Evolutionary conservation across 148 eudicot species (phyloP).

Genomic region (Vaccinium corymbosum): DNA sequence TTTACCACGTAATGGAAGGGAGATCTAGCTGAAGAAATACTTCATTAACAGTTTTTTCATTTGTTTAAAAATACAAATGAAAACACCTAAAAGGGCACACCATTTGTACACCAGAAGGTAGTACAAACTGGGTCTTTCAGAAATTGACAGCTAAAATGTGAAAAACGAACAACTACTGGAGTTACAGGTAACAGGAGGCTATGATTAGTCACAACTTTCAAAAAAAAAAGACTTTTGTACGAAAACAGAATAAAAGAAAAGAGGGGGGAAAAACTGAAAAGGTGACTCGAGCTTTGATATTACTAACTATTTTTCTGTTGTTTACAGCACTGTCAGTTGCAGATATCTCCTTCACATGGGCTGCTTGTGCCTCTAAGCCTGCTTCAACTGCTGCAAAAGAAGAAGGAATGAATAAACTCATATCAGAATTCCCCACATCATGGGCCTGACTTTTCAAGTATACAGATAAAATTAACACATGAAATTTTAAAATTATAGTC

Average conservation of each 20-base stretch:
- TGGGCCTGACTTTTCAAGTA: neutral
- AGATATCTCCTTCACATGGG: slow-evolving; percentile 35
- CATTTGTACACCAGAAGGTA: neutral
- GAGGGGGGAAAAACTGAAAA: neutral
- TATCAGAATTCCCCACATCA: slow-evolving; percentile 11
- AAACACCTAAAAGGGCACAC: neutral
- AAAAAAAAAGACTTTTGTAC: neutral
- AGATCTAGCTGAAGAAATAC: neutral
- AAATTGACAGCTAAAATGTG: neutral
- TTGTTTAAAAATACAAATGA: neutral
- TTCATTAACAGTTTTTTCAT: neutral
- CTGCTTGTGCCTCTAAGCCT: slow-evolving; percentile 30
- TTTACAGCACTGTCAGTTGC: slow-evolving; percentile 42
- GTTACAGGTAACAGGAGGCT: neutral
- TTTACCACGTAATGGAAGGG: neutral
- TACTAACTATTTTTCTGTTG: slow-evolving; percentile 46
- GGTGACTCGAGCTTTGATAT: slow-evolving; percentile 7
- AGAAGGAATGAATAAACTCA: slow-evolving; percentile 7
- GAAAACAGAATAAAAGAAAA: neutral
- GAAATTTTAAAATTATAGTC: neutral
- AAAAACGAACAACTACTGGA: neutral
- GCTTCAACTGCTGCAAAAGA: slow-evolving; percentile 32
- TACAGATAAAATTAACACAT: neutral
- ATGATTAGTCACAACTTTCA: neutral
- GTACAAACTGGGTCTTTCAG: neutral